Evolutionary conservation across 345 rosid genomes (phyloP).

Genomic region (Rhodamnia argentea): DNA sequence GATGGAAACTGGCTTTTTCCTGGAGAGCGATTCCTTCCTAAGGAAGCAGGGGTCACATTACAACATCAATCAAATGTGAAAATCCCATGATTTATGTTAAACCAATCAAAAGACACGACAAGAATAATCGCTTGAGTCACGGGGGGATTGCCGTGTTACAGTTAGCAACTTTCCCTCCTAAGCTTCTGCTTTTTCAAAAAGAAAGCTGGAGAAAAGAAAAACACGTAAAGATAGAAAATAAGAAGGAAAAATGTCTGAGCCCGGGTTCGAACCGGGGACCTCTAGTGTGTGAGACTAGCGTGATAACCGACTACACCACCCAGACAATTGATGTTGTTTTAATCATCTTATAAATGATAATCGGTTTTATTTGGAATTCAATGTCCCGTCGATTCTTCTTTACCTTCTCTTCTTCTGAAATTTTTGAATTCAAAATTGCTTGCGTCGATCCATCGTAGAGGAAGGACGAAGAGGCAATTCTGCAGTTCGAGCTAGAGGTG

Average conservation of each 20-base stretch:
- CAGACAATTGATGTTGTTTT: conserved; percentile 7
- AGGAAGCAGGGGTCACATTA: not conserved
- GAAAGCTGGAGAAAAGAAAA: not conserved
- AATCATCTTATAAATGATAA: accelerated
- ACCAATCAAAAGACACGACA: not conserved
- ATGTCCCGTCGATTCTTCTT: not conserved
- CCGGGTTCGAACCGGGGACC: conserved; percentile 70
- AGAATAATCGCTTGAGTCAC: not conserved
- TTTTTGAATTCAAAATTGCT: not conserved
- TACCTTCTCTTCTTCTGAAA: not conserved
- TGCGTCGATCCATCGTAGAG: not conserved
- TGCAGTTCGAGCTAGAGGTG: not conserved
- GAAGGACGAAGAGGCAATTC: not conserved
- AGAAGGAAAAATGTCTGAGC: conserved; percentile 14
- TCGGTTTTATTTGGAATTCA: too few relatives aligned
- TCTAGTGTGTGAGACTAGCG: conserved; percentile 69
- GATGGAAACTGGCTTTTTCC: not conserved
- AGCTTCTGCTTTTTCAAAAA: not conserved
- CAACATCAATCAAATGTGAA: not conserved
- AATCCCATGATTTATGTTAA: not conserved
- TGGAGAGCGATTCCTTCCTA: not conserved
- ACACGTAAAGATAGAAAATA: not conserved
- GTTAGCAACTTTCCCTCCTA: not conserved
- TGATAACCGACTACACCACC: conserved; percentile 80
- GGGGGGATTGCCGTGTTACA: not conserved